phyloP scores from a whole-genome alignment of 176 grass and related monocot genomes.

The Triticum dicoccoides region DNA sequence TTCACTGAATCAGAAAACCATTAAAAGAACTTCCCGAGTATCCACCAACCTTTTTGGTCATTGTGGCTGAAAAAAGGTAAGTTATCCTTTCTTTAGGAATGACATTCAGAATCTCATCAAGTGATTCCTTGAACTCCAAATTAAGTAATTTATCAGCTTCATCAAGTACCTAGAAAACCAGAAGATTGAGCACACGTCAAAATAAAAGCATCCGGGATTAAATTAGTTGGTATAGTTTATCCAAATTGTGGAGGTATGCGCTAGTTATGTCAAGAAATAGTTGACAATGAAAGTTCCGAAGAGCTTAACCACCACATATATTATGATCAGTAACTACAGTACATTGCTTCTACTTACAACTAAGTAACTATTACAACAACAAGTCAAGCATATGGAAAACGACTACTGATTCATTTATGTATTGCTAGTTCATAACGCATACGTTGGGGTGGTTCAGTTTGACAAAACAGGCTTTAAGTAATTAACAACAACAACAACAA shows the following conservation, averaged over 20 bases:
- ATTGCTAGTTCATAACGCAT: neutral
- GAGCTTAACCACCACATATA: neutral
- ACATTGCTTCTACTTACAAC: neutral
- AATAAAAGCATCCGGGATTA: neutral
- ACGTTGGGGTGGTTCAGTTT: neutral
- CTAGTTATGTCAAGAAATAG: neutral
- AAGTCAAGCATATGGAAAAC: neutral
- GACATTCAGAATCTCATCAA: conserved; percentile 84
- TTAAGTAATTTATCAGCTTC: conserved; percentile 84
- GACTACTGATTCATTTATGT: neutral
- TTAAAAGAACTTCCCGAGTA: neutral
- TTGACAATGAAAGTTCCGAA: neutral
- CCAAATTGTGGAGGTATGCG: neutral
- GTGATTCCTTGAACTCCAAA: conserved; percentile 78
- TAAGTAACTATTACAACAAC: neutral
- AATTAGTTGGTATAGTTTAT: neutral
- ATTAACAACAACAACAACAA: neutral
- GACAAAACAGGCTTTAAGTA: neutral
- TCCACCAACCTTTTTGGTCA: conserved; percentile 78
- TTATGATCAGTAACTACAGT: neutral
- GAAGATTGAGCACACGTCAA: neutral
- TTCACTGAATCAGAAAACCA: neutral
- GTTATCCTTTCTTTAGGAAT: conserved; percentile 83
- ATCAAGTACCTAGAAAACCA: conserved; percentile 62
- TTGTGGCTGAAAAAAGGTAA: conserved; percentile 90